Conservation (phyloP, 2,329 filamentous ascomycete species). For the Aspergillus uvarum region DNA sequence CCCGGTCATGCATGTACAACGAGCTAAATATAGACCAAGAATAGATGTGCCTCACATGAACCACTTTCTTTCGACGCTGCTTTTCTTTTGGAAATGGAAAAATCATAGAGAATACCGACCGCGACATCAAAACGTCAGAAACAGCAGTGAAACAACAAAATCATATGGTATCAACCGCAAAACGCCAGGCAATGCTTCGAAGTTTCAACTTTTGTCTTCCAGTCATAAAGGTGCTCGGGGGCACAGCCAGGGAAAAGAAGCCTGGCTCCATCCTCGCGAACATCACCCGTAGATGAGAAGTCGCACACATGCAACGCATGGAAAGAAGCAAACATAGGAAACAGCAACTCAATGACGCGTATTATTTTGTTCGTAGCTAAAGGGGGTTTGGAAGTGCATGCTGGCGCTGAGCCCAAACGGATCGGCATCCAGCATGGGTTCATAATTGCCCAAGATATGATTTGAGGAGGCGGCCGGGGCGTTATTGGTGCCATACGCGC, state of each 20-base stretch:
- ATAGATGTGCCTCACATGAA: background rate
- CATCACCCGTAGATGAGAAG: background rate
- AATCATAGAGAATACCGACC: background rate
- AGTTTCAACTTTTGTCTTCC: slow-evolving; percentile 32
- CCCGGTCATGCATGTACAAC: background rate
- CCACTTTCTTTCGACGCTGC: background rate
- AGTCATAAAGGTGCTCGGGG: slow-evolving; percentile 7
- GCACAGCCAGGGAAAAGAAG: background rate
- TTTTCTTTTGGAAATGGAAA: background rate
- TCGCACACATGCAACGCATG: background rate
- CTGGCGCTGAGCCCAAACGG: slow-evolving; percentile 90
- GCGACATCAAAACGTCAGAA: slow-evolving; percentile 5
- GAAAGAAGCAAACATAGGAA: slow-evolving; percentile 8
- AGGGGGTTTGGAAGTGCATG: slow-evolving; percentile 90
- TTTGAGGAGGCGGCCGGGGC: slow-evolving; percentile 15
- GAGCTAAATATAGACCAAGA: background rate
- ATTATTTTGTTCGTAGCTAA: slow-evolving; percentile 50
- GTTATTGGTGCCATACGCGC: slow-evolving; percentile 46
- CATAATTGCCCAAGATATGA: slow-evolving; percentile 67
- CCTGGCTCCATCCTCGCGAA: slow-evolving; percentile 4
- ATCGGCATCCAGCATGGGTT: slow-evolving; percentile 87
- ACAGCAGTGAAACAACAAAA: slow-evolving; percentile 12
- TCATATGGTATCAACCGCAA: slow-evolving; percentile 36
- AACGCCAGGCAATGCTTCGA: slow-evolving; percentile 38
- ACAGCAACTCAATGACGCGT: slow-evolving; percentile 30